Base-by-base conservation (phyloP, 2,329 filamentous ascomycete species). In the Allantophomopsis cytisporea region DNA sequence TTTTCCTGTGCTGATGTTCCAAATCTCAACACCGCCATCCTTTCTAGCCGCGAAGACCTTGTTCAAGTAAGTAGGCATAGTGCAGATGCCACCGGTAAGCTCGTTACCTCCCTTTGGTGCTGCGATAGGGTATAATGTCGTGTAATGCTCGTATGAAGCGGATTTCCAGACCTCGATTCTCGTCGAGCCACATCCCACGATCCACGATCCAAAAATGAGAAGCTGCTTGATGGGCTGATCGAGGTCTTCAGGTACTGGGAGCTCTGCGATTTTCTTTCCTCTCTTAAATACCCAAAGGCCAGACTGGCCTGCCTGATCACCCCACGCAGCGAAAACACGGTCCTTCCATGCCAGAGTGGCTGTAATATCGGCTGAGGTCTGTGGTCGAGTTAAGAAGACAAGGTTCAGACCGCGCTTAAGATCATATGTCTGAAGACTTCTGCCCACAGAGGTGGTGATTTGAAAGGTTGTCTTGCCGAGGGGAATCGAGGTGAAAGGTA, bases 401-500 rank as follows among this genome's bases (percentile, higher is more conserved):
- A 98, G 76, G 52, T 93, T 89, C 44, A 98, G 72, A 36, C 89
- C 89, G 51, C 80, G 77, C 58, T 83, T 85, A 45, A 98, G 65
- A 57, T 98, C 91, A 64, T 98, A 98, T 0, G 91, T 98, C 61
- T 98, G 91, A 36, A 98, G 71, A 43, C 81, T 85, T 52, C 80
- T 76, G 45, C 89, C 91, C 45, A 93, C 83, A 0, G 86, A 96
- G 21, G 91, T 98, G 28, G 91, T 96, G 60, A 98, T 86, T 59
- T 98, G 91, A 56, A 94, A 98, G 3, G 87, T 94, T 1, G 85
- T 89, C 62, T 94, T 94, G 42, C 91, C 91, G 13, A 94, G 69
- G 1, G 89, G 83, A 23, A 93, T 73, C 5, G 83, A 82, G 2
- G 89, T 88, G 55, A 98, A 96, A 0, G 91, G 89, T 1, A 95